These are phyloP conservation scores for Penicillium desertorum DNA, from an alignment of 495 filamentous ascomycete genomes.

Conservation along the genomic window DNA sequence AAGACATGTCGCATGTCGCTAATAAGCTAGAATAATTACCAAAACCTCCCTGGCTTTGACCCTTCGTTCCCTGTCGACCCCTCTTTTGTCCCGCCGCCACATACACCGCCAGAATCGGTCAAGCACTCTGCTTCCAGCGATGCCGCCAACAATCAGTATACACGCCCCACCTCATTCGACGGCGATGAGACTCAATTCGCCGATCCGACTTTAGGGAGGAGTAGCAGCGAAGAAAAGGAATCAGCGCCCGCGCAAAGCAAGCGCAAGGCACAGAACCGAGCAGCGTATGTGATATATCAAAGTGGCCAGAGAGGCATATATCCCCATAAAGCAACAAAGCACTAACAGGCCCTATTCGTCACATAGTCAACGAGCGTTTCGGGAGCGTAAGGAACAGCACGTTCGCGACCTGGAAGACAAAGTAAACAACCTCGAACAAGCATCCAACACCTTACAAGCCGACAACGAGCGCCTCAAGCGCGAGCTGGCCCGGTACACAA, in stretches of 20 bases:
- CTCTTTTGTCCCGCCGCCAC: constrained; percentile 38
- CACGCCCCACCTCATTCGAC: constrained; percentile 33
- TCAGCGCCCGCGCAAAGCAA: constrained; percentile 74
- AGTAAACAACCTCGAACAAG: constrained; percentile 68
- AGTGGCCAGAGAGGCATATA: not conserved
- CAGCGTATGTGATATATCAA: constrained; percentile 68
- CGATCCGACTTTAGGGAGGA: constrained; percentile 32
- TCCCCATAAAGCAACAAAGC: not conserved
- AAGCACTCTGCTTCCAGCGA: constrained; percentile 43
- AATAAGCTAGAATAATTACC: constrained; percentile 23
- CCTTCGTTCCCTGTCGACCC: constrained; percentile 37
- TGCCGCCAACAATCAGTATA: constrained; percentile 19
- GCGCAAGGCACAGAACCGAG: constrained; percentile 93
- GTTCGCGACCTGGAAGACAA: constrained; percentile 90
- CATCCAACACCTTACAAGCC: constrained; percentile 52
- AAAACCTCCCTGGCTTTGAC: constrained; percentile 43
- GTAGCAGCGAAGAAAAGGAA: constrained; percentile 66
- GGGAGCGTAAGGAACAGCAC: constrained; percentile 92
- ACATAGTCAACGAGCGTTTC: constrained; percentile 87
- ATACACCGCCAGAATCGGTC: constrained; percentile 49
- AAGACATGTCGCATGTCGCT: constrained; percentile 6
- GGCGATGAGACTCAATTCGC: constrained; percentile 32
- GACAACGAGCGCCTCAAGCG: constrained; percentile 86
- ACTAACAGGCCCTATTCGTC: constrained; percentile 1
- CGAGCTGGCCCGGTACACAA: constrained; percentile 73